A percentile compares a stretch with the other conserved stretches of the same genome.
Evolutionary conservation across 2,329 filamentous ascomycete genomes (phyloP).

Genomic region (Davidsoniella australis): DNA sequence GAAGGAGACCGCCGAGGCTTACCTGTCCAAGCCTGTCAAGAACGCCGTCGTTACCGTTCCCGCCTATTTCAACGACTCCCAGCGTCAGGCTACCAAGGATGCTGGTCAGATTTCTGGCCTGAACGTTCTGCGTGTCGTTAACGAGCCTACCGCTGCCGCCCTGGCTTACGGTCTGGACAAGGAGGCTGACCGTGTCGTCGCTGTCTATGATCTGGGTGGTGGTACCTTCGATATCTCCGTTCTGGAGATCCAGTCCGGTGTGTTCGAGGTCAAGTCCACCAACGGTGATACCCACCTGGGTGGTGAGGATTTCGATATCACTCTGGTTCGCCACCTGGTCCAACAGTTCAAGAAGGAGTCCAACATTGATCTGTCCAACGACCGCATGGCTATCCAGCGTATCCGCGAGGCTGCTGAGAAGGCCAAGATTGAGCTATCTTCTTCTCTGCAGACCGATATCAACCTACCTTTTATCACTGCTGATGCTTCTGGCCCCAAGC

Average conservation of each 20-base stretch:
- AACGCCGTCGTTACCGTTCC: slow-evolving; percentile 95
- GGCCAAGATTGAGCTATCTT: slow-evolving; percentile 97
- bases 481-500: slow-evolving; percentile 86
- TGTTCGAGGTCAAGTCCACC: slow-evolving; percentile 98
- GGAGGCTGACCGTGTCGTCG: slow-evolving; percentile 74
- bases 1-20: slow-evolving; percentile 95
- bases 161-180: slow-evolving; percentile 94
- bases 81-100: slow-evolving; percentile 96
- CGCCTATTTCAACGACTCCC: slow-evolving; percentile 97
- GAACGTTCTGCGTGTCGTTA: slow-evolving; percentile 92
- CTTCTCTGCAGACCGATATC: slow-evolving; percentile 88
- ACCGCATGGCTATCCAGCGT: slow-evolving; percentile 98
- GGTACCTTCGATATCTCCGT: slow-evolving; percentile 99
- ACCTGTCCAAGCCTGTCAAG: slow-evolving; percentile 78
- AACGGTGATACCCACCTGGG: slow-evolving; percentile 97
- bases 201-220: slow-evolving; percentile 95
- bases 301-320: slow-evolving; percentile 96
- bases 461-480: slow-evolving; percentile 98
- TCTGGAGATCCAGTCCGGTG: slow-evolving; percentile 91
- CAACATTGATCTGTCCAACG: slow-evolving; percentile 70
- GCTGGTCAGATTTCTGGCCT: slow-evolving; percentile 91
- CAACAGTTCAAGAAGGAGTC: slow-evolving; percentile 94
- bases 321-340: slow-evolving; percentile 82
- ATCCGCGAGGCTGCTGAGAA: slow-evolving; percentile 98
- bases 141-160: slow-evolving; percentile 92